phyloP scores from a whole-genome alignment of 2,329 filamentous ascomycete species.

The Cryphonectria parasitica region DNA sequence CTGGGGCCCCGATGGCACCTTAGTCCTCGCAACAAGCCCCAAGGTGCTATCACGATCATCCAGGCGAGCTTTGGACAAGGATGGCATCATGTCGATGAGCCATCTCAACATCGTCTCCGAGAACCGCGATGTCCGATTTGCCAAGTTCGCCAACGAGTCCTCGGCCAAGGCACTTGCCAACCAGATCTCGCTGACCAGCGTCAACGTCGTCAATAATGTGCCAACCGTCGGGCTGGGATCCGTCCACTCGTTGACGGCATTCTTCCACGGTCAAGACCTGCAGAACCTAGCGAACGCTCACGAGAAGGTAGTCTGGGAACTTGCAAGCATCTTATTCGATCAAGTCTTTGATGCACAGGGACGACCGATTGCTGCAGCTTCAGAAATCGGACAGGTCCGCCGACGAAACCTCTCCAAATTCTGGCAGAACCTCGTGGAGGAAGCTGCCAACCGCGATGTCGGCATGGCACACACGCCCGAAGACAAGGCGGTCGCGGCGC shows the following conservation, averaged over 20 bases:
- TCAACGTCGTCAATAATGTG: slow-evolving; percentile 58
- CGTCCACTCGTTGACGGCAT: slow-evolving; percentile 52
- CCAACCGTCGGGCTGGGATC: slow-evolving; percentile 60
- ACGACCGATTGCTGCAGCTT: slow-evolving; percentile 33
- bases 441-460: slow-evolving; percentile 57
- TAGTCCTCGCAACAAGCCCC: slow-evolving; percentile 52
- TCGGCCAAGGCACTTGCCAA: slow-evolving; percentile 57
- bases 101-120: slow-evolving; percentile 65
- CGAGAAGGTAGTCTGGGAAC: slow-evolving; percentile 80
- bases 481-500: slow-evolving; percentile 79
- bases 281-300: slow-evolving; percentile 47
- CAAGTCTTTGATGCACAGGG: slow-evolving; percentile 45
- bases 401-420: slow-evolving; percentile 70
- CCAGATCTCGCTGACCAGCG: slow-evolving; percentile 59
- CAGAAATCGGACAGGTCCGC: slow-evolving; percentile 42
- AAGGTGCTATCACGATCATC: slow-evolving; percentile 27
- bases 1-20: slow-evolving; percentile 75
- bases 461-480: slow-evolving; percentile 68
- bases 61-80: slow-evolving; percentile 38
- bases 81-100: slow-evolving; percentile 56
- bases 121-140: slow-evolving; percentile 66
- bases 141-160: slow-evolving; percentile 62
- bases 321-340: slow-evolving; percentile 87
- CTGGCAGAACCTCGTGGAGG: slow-evolving; percentile 68
- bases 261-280: slow-evolving; percentile 46